Evolutionary conservation across 1,284 basidiomycete species (phyloP).

Genomic region (Gomphus sp.): DNA sequence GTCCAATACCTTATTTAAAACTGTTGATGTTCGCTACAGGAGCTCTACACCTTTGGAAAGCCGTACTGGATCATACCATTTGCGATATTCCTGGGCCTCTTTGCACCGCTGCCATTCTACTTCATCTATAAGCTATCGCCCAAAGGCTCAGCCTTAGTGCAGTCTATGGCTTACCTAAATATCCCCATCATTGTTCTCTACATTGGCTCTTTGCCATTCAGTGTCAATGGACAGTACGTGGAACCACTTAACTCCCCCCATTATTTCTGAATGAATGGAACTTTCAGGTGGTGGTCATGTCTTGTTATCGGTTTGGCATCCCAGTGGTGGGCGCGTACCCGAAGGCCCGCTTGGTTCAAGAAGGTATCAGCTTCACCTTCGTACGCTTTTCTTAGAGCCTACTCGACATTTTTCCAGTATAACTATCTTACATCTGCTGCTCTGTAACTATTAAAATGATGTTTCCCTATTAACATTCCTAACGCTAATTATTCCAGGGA

Average conservation of each 20-base stretch:
- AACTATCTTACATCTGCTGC: slow-evolving; percentile 38
- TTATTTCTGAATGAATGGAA: neutral
- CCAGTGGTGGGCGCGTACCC: slow-evolving; percentile 40
- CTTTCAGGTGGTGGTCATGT: slow-evolving; percentile 31
- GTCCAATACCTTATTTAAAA: slow-evolving; percentile 21
- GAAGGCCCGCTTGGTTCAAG: slow-evolving; percentile 38
- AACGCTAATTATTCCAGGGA: slow-evolving; percentile 16
- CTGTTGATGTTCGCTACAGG: neutral
- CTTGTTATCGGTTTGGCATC: slow-evolving; percentile 36
- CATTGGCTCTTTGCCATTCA: slow-evolving; percentile 46
- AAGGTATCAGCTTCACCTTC: slow-evolving; percentile 23
- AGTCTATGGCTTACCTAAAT: slow-evolving; percentile 36
- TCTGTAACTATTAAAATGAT: slow-evolving; percentile 14
- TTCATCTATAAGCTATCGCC: slow-evolving; percentile 31
- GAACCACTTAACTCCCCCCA: slow-evolving; percentile 13
- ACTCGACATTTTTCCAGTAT: slow-evolving; percentile 20
- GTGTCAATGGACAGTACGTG: slow-evolving; percentile 39
- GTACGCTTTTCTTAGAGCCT: neutral
- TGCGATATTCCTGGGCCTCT: slow-evolving; percentile 39
- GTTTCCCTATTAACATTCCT: neutral
- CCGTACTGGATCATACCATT: slow-evolving; percentile 42
- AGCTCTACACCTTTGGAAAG: slow-evolving; percentile 27
- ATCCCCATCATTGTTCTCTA: slow-evolving; percentile 41
- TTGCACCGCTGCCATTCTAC: slow-evolving; percentile 43
- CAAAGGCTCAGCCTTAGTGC: slow-evolving; percentile 24